phyloP scores from a whole-genome alignment of 1,284 basidiomycete genomes.

The Trametes sp. region DNA sequence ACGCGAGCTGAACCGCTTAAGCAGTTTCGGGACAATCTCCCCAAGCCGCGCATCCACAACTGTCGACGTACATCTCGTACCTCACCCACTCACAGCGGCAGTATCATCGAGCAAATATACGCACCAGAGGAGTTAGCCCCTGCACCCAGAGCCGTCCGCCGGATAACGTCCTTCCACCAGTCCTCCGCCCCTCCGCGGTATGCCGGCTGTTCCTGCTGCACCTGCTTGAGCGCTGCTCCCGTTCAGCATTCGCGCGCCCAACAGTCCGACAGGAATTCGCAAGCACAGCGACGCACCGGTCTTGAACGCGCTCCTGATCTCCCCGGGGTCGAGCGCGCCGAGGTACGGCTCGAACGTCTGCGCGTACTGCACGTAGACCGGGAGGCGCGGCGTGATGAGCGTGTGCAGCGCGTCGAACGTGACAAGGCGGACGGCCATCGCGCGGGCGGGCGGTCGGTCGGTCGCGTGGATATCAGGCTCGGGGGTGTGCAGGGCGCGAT shows the following conservation, averaged over 20 bases:
- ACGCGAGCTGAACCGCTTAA: conserved; percentile 70
- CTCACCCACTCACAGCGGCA: not conserved
- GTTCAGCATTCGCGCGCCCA: too few species aligned
- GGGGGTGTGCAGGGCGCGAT: not conserved
- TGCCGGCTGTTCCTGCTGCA: conserved; percentile 65
- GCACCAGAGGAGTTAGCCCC: conserved; percentile 65
- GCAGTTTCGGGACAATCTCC: conserved; percentile 61
- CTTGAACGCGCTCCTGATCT: conserved; percentile 72
- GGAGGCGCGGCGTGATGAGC: conserved; percentile 66
- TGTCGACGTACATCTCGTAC: conserved; percentile 36
- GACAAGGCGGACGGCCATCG: conserved; percentile 64
- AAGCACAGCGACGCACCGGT: conserved; percentile 51
- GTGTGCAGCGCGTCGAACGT: conserved; percentile 80
- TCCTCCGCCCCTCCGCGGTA: conserved; percentile 56
- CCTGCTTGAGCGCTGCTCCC: conserved; percentile 69
- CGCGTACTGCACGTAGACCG: conserved; percentile 74
- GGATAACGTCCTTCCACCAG: conserved; percentile 82
- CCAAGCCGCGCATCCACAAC: conserved; percentile 59
- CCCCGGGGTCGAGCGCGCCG: conserved; percentile 59
- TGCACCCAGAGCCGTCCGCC: conserved; percentile 73
- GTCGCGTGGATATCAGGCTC: not conserved
- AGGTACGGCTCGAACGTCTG: conserved; percentile 69
- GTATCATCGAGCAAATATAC: conserved; percentile 22
- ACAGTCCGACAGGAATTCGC: too few species aligned
- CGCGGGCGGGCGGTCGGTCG: too few species aligned